Conservation (phyloP, 2,329 filamentous ascomycete genomes). For the Colletotrichum sp. region DNA sequence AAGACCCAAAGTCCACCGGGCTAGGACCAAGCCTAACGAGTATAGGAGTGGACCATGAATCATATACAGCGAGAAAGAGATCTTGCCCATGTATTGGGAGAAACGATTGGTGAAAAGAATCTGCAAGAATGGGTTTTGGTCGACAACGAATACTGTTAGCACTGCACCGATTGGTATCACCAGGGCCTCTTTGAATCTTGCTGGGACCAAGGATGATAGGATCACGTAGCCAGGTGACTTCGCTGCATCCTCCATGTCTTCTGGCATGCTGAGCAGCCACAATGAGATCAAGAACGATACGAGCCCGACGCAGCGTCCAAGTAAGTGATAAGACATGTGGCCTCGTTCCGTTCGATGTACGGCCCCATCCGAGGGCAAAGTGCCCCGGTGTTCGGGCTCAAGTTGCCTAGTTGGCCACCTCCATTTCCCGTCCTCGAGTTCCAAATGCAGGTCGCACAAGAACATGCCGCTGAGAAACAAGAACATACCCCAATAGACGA, state of each 20-base stretch:
- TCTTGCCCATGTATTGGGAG: slow-evolving; percentile 41
- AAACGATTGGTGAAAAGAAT: slow-evolving; percentile 31
- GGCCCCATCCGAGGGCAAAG: neutral
- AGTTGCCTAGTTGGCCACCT: neutral
- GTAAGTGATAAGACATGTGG: neutral
- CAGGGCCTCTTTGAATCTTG: neutral
- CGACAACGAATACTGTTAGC: neutral
- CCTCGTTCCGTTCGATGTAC: neutral
- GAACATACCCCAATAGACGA: neutral
- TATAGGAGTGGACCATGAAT: slow-evolving; percentile 31
- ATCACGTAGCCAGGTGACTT: neutral
- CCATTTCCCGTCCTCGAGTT: neutral
- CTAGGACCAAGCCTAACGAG: neutral
- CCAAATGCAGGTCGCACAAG: neutral
- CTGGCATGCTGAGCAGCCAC: slow-evolving; percentile 2
- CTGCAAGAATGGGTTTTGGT: neutral
- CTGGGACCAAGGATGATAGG: neutral
- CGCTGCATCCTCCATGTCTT: neutral
- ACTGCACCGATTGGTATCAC: neutral
- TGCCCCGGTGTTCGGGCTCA: neutral
- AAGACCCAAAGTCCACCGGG: neutral
- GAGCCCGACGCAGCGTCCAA: neutral
- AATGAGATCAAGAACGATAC: neutral
- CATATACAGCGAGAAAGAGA: slow-evolving; percentile 45
- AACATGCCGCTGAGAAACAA: slow-evolving; percentile 3